Conservation (phyloP, 2,329 filamentous ascomycete species). For the Helicocarpus griseus region DNA sequence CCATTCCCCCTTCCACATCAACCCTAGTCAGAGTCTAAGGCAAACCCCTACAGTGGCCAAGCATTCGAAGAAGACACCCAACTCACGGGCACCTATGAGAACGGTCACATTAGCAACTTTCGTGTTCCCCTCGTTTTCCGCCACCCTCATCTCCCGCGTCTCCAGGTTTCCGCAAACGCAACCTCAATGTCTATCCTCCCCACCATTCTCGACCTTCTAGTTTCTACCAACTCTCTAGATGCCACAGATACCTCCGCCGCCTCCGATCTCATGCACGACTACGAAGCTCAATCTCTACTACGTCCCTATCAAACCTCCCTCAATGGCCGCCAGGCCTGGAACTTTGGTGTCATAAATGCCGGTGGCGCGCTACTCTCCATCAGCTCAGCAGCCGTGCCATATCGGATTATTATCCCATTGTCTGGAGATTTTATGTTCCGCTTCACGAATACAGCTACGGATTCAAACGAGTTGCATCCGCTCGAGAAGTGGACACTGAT, state of each 20-base stretch:
- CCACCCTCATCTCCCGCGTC: constrained; percentile 34
- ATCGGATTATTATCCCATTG: constrained; percentile 67
- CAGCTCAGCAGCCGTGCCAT: constrained; percentile 70
- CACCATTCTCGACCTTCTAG: constrained; percentile 37
- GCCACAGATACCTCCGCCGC: constrained; percentile 23
- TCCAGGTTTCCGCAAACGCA: constrained; percentile 32
- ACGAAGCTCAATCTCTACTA: constrained; percentile 40
- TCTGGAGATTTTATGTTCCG: constrained; percentile 56
- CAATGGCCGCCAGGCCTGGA: constrained; percentile 25
- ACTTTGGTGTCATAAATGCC: constrained; percentile 26
- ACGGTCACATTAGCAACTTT: constrained; percentile 36
- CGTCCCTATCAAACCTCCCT: constrained; percentile 28
- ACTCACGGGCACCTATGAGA: constrained; percentile 33
- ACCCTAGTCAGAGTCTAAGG: not conserved
- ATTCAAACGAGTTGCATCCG: constrained; percentile 25
- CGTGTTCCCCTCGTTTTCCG: constrained; percentile 35
- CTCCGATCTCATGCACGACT: constrained; percentile 33
- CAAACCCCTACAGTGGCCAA: constrained; percentile 24
- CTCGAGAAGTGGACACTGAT: constrained; percentile 24
- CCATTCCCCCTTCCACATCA: not conserved
- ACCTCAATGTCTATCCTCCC: constrained; percentile 37
- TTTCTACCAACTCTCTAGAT: constrained; percentile 32
- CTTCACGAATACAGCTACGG: constrained; percentile 27
- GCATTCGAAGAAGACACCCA: constrained; percentile 34
- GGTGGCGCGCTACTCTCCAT: constrained; percentile 45